These are phyloP conservation scores for Stephania japonica DNA, from an alignment of 164 flowering plant genomes.

Conservation along the genomic window DNA sequence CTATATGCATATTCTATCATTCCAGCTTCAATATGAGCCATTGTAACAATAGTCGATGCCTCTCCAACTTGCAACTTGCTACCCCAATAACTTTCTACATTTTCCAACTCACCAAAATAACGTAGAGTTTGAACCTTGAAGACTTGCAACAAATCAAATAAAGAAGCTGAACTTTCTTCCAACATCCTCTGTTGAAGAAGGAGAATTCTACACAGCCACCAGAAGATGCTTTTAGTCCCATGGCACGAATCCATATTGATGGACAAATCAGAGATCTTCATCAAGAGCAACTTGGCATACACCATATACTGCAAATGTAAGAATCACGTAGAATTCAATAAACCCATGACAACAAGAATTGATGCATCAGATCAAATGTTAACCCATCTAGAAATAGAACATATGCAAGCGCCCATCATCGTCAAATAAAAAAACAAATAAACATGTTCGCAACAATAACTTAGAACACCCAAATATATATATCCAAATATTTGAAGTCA, in stretches of 20 bases:
- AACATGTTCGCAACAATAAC: background rate
- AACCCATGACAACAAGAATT: background rate
- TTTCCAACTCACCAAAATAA: constrained; percentile 51
- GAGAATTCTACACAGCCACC: constrained; percentile 51
- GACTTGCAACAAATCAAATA: constrained; percentile 59
- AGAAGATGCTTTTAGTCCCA: constrained; percentile 51
- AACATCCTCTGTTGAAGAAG: constrained; percentile 43
- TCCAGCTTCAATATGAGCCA: constrained; percentile 74
- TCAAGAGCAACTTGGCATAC: constrained; percentile 71
- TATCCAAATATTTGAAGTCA: background rate
- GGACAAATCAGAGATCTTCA: constrained; percentile 51
- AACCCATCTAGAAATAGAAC: background rate
- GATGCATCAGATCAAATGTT: background rate
- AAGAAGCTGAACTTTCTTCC: constrained; percentile 53
- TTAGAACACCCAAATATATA: background rate
- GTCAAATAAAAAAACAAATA: background rate
- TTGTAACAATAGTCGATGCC: constrained; percentile 38
- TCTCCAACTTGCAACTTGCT: constrained; percentile 37
- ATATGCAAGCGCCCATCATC: background rate
- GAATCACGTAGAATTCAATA: background rate
- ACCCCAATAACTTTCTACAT: constrained; percentile 60
- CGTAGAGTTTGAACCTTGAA: constrained; percentile 29
- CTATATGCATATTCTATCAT: constrained; percentile 60
- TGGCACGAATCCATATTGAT: constrained; percentile 23
- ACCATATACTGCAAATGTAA: constrained; percentile 56